phyloP scores from a whole-genome alignment of 1,284 basidiomycete species.

The Marasmius fiardii region DNA sequence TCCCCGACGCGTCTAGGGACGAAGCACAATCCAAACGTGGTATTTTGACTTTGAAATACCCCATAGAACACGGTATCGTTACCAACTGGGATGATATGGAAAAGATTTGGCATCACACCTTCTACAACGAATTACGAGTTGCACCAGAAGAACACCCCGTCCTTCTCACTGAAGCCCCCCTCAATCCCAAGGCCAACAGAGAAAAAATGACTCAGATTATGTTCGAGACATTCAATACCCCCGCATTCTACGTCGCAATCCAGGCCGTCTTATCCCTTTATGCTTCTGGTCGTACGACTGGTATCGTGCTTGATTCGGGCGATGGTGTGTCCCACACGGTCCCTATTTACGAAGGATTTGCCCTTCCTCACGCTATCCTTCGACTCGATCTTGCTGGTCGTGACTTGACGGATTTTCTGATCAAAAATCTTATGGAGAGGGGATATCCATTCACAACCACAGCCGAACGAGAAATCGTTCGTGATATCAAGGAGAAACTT shows the following conservation, averaged over 20 bases:
- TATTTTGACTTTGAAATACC: conserved; percentile 90
- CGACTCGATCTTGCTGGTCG: conserved; percentile 95
- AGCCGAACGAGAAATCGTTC: conserved; percentile 93
- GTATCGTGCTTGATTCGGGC: conserved; percentile 93
- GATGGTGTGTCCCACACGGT: conserved; percentile 94
- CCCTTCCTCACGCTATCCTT: conserved; percentile 91
- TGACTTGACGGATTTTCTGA: conserved; percentile 90
- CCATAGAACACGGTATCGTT: conserved; percentile 83
- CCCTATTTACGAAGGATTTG: conserved; percentile 95
- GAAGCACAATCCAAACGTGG: conserved; percentile 96
- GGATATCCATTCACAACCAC: conserved; percentile 95
- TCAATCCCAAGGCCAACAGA: too few species aligned
- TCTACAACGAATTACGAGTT: conserved; percentile 57
- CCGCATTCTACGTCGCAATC: conserved; percentile 92
- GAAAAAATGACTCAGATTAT: too few species aligned
- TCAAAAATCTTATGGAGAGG: conserved; percentile 93
- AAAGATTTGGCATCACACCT: too few species aligned
- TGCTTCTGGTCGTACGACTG: conserved; percentile 89
- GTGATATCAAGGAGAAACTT: conserved; percentile 98
- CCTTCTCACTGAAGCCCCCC: conserved; percentile 33
- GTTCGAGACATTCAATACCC: conserved; percentile 67
- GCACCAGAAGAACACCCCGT: conserved; percentile 92
- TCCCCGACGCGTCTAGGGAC: conserved; percentile 51
- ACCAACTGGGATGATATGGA: conserved; percentile 91
- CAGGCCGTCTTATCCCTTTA: conserved; percentile 93